Evolutionary conservation across 371 early-diverging fungal genomes (phyloP), one percentile per base, ranked within the genome.

Genomic region (Actinomucor elegans): DNA sequence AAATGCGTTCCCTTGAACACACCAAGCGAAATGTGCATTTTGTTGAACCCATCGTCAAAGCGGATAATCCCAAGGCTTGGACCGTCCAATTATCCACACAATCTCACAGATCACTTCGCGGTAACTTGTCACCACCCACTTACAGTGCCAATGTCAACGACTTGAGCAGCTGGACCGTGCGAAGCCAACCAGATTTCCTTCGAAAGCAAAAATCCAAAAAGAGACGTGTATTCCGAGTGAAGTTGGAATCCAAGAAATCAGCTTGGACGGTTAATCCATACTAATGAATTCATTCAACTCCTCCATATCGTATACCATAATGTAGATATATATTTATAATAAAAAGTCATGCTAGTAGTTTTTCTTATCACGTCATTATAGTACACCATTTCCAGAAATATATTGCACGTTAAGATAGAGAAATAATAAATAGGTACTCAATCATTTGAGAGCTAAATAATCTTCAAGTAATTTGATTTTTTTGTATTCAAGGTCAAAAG

Each of bases 111-210:
- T 72, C 72, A 0, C 46, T 72, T n/a, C 69, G 66, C 21, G 72
- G 72, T 6, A 60, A 66, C n/a, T 15, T 61, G 14, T 72, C 72
- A 12, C 72, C 72, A 14, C 59, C 63, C 0, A 72, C 72, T 4
- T 62, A 55, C 43, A 28, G 56, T 32, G 63, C 69, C 17, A 58
- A 66, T 29, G 47, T 72, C 11, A 57, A 61, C 9, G 61, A 72
- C 37, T 33, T 32, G 26, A 57, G 51, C 21, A 23, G 50, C 6
- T 72, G 72, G 72, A 31, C 17, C 12, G 28, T 57, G 12, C 28
- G n/a, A 2, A 40, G 29, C 17, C 3, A 23, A 3, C n/a, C 36
- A 12, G 33, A 33, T 6, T 44, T 24, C 28, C 21, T 31, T 21
- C 15, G n/a, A 6, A 37, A 50, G 27, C 23, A 20, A 17, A 26